phyloP scores from a whole-genome alignment of 441 rosid species.

The Populus trichocarpa region DNA sequence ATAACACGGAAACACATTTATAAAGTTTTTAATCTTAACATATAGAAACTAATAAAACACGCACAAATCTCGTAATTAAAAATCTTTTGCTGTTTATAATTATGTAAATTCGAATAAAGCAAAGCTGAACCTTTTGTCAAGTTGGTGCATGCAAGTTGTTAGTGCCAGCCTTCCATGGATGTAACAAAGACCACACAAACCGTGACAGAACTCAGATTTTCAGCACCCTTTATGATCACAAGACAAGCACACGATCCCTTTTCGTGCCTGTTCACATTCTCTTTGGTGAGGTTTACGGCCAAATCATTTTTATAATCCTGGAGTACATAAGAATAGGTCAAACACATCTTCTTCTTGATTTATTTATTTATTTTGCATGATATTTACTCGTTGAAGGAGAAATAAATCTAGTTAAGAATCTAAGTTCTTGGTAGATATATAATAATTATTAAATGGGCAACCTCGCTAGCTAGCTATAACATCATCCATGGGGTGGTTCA shows the following conservation, averaged over 20 bases:
- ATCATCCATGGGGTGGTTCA: slow-evolving; percentile 4
- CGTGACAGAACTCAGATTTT: too few relatives aligned
- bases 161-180: too few relatives aligned
- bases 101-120: too few relatives aligned
- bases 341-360: neutral
- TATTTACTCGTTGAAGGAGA: neutral
- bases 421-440: neutral
- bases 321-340: slow-evolving; percentile 1
- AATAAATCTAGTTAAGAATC: neutral
- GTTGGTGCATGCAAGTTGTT: too few relatives aligned
- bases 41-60: too few relatives aligned
- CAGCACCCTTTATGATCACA: neutral
- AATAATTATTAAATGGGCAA: neutral
- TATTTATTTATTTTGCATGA: neutral
- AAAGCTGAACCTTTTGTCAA: too few relatives aligned
- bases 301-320: neutral
- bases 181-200: too few relatives aligned
- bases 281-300: neutral
- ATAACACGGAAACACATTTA: too few relatives aligned
- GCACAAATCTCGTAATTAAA: too few relatives aligned
- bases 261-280: neutral
- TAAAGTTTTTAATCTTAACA: too few relatives aligned
- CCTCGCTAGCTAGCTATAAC: neutral
- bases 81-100: too few relatives aligned
- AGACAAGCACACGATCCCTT: neutral